Evolutionary conservation across 345 rosid species (phyloP).

Genomic region (Gossypium australe): DNA sequence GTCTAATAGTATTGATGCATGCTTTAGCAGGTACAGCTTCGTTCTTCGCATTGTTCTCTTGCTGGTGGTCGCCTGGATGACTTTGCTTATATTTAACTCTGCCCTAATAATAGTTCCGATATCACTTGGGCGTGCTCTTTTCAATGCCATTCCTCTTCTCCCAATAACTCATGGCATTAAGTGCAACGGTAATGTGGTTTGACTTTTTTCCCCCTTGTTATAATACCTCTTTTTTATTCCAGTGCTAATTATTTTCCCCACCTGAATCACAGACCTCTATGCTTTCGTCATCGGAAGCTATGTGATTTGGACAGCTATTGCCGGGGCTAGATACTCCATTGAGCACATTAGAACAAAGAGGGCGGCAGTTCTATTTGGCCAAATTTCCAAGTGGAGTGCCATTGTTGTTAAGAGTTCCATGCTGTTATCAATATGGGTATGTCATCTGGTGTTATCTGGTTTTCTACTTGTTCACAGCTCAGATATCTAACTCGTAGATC

Average conservation of each 20-base stretch:
- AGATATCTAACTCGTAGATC: background rate
- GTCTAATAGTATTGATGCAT: background rate
- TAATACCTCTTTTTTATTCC: background rate
- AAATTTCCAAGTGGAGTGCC: conserved; percentile 85
- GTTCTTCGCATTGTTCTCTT: conserved; percentile 75
- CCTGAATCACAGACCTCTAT: conserved; percentile 49
- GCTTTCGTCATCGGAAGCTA: conserved; percentile 94
- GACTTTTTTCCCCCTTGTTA: background rate
- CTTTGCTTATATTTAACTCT: conserved; percentile 87
- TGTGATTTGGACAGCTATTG: conserved; percentile 81
- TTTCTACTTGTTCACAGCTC: background rate
- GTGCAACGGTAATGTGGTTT: conserved; percentile 70
- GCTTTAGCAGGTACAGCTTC: conserved; percentile 75
- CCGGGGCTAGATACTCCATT: conserved; percentile 79
- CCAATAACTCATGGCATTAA: conserved; percentile 97
- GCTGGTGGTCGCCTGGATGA: conserved; percentile 93
- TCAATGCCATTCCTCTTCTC: conserved; percentile 86
- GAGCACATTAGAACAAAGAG: conserved; percentile 76
- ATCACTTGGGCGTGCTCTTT: conserved; percentile 90
- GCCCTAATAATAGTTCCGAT: conserved; percentile 83
- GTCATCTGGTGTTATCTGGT: conserved; percentile 12
- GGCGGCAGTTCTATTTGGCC: conserved; percentile 57
- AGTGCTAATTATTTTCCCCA: background rate
- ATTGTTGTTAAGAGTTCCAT: conserved; percentile 79
- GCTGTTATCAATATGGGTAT: conserved; percentile 89